phyloP scores from a whole-genome alignment of 106 monocot genomes.

The Xerophyta viscosa region DNA sequence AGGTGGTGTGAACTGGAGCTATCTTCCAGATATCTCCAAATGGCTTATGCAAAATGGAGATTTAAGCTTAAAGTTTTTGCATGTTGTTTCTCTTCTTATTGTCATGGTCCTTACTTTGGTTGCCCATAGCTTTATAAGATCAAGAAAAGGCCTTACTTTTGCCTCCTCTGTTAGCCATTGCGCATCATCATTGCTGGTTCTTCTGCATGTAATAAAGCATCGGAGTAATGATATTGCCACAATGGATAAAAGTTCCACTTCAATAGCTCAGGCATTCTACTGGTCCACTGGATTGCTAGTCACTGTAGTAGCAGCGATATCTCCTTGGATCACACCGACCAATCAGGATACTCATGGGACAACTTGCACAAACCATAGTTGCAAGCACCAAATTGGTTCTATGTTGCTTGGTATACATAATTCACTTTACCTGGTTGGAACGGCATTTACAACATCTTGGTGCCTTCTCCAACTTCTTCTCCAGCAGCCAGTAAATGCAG shows the following conservation, averaged over 20 bases:
- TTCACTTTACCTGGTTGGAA: slow-evolving; percentile 47
- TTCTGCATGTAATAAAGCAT: slow-evolving; percentile 33
- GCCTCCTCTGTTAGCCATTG: slow-evolving; percentile 27
- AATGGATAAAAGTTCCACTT: slow-evolving; percentile 21
- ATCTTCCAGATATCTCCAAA: slow-evolving; percentile 89
- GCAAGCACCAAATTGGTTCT: slow-evolving; percentile 6
- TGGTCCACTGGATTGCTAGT: slow-evolving; percentile 22
- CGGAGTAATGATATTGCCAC: slow-evolving; percentile 4
- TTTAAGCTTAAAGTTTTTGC: slow-evolving; percentile 32
- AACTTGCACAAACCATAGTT: slow-evolving; percentile 6
- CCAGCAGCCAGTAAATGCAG: slow-evolving; percentile 70
- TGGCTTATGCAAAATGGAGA: slow-evolving; percentile 53
- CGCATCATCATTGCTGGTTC: slow-evolving; percentile 39
- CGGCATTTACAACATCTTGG: slow-evolving; percentile 51
- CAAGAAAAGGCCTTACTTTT: slow-evolving; percentile 16
- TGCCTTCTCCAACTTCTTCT: slow-evolving; percentile 87
- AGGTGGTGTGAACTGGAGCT: slow-evolving; percentile 87
- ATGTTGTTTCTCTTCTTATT: slow-evolving; percentile 45
- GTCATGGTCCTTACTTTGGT: slow-evolving; percentile 26
- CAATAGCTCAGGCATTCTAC: slow-evolving; percentile 44
- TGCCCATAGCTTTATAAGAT: slow-evolving; percentile 20
- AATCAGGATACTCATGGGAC: neutral
- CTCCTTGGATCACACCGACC: slow-evolving; percentile 56
- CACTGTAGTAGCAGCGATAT: slow-evolving; percentile 19
- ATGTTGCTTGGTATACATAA: slow-evolving; percentile 18